phyloP scores from a whole-genome alignment of 768 basidiomycete species.

The Termitomyces sp. region DNA sequence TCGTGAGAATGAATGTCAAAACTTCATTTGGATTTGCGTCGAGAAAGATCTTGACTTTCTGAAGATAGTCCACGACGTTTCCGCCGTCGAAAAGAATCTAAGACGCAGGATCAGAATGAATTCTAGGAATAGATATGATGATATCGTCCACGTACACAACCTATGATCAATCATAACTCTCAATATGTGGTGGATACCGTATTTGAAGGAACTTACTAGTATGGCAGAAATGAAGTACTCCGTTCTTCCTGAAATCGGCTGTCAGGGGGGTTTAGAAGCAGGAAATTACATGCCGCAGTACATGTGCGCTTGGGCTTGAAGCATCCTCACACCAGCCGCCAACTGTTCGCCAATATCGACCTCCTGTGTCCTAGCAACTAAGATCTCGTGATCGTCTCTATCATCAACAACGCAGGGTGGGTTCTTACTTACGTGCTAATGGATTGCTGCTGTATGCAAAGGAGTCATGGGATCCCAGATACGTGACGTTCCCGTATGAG shows the following conservation, averaged over 20 bases:
- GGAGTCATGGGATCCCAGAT: conserved; percentile 14
- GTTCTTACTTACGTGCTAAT: conserved; percentile 6
- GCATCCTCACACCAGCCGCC: background rate
- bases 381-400: background rate
- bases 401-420: no score
- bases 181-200: background rate
- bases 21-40: conserved; percentile 43
- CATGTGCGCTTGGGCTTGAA: background rate
- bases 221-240: conserved; percentile 1
- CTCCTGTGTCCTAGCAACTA: conserved; percentile 1
- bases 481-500: conserved; percentile 18
- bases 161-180: background rate
- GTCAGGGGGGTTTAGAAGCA: background rate
- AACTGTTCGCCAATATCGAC: background rate
- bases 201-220: background rate
- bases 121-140: background rate
- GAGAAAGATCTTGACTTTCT: background rate
- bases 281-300: background rate
- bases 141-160: background rate
- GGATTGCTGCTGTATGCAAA: conserved; percentile 13
- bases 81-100: background rate
- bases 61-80: background rate
- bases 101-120: background rate
- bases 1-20: conserved; percentile 63
- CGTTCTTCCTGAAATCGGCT: background rate